A percentile compares a stretch with the other conserved stretches of the same genome.
Evolutionary conservation across 495 filamentous ascomycete species (phyloP).

Genomic region (Penicillium lagena): DNA sequence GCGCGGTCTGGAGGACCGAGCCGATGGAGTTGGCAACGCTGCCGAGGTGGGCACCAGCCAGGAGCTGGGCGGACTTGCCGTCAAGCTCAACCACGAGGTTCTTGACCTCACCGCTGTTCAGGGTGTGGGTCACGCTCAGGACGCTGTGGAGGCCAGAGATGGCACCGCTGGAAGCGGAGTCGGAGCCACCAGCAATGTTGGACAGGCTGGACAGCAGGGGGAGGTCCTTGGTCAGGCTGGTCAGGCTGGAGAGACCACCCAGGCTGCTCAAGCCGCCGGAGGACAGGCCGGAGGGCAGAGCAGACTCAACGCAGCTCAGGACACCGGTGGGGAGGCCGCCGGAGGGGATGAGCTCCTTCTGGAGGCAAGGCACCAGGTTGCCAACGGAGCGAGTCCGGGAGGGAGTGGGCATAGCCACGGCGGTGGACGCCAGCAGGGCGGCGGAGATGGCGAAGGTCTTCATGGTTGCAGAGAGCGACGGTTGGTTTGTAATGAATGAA

Average conservation of each 20-base stretch:
- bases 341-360: neutral
- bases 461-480: slow-evolving; percentile 19
- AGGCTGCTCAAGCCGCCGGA: slow-evolving; percentile 1
- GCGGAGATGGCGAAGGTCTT: slow-evolving; percentile 16
- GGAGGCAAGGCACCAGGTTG: too few relatives aligned
- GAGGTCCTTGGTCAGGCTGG: too few relatives aligned
- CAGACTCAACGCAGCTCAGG: slow-evolving; percentile 3
- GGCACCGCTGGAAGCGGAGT: slow-evolving; percentile 2
- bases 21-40: slow-evolving; percentile 10
- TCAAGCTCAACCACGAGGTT: slow-evolving; percentile 14
- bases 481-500: slow-evolving; percentile 14
- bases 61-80: slow-evolving; percentile 5
- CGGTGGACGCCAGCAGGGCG: slow-evolving; percentile 19
- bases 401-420: slow-evolving; percentile 2
- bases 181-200: neutral
- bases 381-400: too few relatives aligned
- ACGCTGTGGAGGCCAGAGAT: slow-evolving; percentile 1
- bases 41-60: slow-evolving; percentile 9
- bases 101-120: slow-evolving; percentile 1
- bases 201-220: too few relatives aligned
- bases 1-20: slow-evolving; percentile 5
- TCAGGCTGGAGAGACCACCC: too few relatives aligned
- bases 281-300: slow-evolving; percentile 10
- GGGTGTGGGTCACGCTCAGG: slow-evolving; percentile 12
- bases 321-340: slow-evolving; percentile 11